phyloP scores from a whole-genome alignment of 108 stramenopile species.

The Nitzschia sp. region DNA sequence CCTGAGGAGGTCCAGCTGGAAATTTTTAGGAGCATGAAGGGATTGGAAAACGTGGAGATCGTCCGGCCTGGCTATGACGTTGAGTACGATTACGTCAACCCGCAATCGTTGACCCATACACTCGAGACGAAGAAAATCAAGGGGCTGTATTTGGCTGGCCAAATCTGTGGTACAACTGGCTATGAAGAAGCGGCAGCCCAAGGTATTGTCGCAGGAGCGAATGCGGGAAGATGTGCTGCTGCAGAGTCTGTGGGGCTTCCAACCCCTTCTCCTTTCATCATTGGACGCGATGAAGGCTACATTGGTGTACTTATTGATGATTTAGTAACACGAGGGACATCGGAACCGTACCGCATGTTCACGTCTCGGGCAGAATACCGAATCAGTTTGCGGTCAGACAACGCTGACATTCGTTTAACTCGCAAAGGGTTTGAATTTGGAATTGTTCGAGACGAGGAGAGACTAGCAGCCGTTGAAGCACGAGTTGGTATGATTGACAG shows the following conservation, averaged over 20 bases:
- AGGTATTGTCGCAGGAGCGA: slow-evolving; percentile 92
- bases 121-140: slow-evolving; percentile 88
- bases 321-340: slow-evolving; percentile 91
- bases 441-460: slow-evolving; percentile 78
- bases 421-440: slow-evolving; percentile 88
- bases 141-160: slow-evolving; percentile 94
- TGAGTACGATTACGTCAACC: slow-evolving; percentile 96
- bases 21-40: slow-evolving; percentile 87
- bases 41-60: slow-evolving; percentile 91
- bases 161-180: slow-evolving; percentile 98
- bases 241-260: slow-evolving; percentile 52
- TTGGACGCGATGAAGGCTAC: slow-evolving; percentile 95
- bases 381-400: slow-evolving; percentile 88
- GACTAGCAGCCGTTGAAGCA: slow-evolving; percentile 75
- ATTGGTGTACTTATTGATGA: slow-evolving; percentile 98
- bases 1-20: slow-evolving; percentile 90
- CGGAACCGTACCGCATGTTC: slow-evolving; percentile 98
- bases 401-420: slow-evolving; percentile 95
- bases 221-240: slow-evolving; percentile 77
- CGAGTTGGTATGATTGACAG: slow-evolving; percentile 73
- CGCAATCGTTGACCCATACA: slow-evolving; percentile 83
- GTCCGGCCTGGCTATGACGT: slow-evolving; percentile 90
- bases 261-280: slow-evolving; percentile 70
- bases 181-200: slow-evolving; percentile 99
- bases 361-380: slow-evolving; percentile 96